Base-by-base conservation (phyloP, 2,329 filamentous ascomycete species). In the Tolypocladium guangdongense region DNA sequence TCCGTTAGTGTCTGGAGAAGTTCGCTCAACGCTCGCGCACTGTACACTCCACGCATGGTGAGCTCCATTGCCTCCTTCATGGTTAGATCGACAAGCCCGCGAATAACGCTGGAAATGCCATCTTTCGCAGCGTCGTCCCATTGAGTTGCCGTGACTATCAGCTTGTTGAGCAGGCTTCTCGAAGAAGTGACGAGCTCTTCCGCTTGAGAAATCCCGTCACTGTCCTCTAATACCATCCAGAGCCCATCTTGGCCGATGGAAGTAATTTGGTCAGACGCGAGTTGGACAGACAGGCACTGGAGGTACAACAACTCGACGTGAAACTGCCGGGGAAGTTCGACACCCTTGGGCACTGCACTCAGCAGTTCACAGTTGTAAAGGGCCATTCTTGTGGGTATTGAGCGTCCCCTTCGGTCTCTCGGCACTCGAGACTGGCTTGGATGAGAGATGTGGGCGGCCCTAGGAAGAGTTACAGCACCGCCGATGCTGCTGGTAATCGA, bases 351-450 rank as follows among this genome's bases (percentile, higher is more conserved):
- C 0, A 71, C 68, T 3, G 68, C 65, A 1, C 67, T 62, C 0
- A 90, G 64, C 0, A 93, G 65, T 49, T 77, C 77, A 7, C 76
- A 74, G 0, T 82, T 78, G 65, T 90, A 96, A 49, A 86, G 75
- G 1, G 86, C 82, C 72, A 95, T 87, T 53, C 92, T 79, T 16
- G 88, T 80, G 1, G 89, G 82, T 52, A 87, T 74, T 2, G 89
- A 89, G 35, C 84, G 81, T 0, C 87, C 87, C 58, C 81, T 79
- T 4, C 78, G 73, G 64, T 96, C 90, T 45, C 85, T 76, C 35
- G 71, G 64, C 18, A 78, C 58, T 5, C 66, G 57, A 27, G 68
- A 46, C 62, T 54, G 54, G 2, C 49, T 20, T n/a, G n/a, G 57
- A 56, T 47, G 55, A 35, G 12, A 4, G 20, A 12, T 14, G 5